Percentiles rank a stretch among this genome's conserved stretches.
Conservation (phyloP, 2,329 filamentous ascomycete genomes). For the Akanthomyces dipterigenus region DNA sequence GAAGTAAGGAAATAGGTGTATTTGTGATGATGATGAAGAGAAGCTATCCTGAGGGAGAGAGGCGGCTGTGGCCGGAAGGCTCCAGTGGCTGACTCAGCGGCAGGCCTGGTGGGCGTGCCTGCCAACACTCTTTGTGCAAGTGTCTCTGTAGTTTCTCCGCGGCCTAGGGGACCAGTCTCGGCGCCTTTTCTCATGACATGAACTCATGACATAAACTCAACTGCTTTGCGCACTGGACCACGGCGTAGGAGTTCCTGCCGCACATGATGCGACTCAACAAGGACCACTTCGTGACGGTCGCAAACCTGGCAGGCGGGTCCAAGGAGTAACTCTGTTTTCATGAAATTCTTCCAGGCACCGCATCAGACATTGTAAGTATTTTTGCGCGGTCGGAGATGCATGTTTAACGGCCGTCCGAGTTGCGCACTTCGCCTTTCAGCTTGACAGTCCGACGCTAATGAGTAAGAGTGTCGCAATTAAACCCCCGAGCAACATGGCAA, state of each 20-base stretch:
- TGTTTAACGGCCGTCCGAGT: constrained; percentile 72
- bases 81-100: too few species aligned
- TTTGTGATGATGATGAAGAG: too few species aligned
- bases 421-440: constrained; percentile 62
- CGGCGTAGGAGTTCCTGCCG: constrained; percentile 59
- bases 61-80: too few species aligned
- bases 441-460: constrained; percentile 51
- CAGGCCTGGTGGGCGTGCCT: too few species aligned
- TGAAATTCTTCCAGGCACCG: constrained; percentile 83
- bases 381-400: constrained; percentile 81
- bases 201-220: too few species aligned
- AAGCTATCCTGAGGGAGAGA: too few species aligned
- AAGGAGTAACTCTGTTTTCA: constrained; percentile 65
- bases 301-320: constrained; percentile 61
- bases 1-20: too few species aligned
- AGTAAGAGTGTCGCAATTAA: constrained; percentile 20
- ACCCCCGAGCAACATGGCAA: neutral
- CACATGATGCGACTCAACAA: constrained; percentile 56
- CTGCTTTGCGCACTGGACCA: constrained; percentile 56
- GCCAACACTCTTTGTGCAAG: too few species aligned
- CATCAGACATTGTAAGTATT: constrained; percentile 68
- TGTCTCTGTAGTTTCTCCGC: too few species aligned
- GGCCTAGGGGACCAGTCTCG: too few species aligned
- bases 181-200: too few species aligned
- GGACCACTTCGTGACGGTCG: constrained; percentile 65